These are phyloP conservation scores for Fusarium sterilihyphosum DNA, from an alignment of 2,329 filamentous ascomycete genomes.

Conservation along the genomic window DNA sequence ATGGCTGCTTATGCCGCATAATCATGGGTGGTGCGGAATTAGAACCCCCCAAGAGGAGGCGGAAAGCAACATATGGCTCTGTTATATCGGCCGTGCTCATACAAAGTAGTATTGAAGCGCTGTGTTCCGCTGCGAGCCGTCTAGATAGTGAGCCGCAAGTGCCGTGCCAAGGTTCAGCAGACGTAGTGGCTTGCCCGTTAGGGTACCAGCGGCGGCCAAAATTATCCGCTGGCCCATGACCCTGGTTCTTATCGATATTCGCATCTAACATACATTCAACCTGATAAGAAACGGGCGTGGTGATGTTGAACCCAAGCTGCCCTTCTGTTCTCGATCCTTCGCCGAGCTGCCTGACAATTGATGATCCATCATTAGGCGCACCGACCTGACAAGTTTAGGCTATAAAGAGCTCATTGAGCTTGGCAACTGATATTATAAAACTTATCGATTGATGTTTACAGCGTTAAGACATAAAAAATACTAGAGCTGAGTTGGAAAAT, in stretches of 20 bases:
- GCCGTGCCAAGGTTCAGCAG: background rate
- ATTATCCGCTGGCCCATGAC: background rate
- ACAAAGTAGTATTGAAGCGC: background rate
- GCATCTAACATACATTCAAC: background rate
- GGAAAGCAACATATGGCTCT: background rate
- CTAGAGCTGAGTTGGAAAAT: background rate
- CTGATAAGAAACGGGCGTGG: background rate
- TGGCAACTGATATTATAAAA: background rate
- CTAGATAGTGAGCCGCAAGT: background rate
- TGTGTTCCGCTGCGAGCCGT: background rate
- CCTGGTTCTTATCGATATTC: too few relatives aligned
- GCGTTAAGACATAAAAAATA: background rate
- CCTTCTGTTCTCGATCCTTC: background rate
- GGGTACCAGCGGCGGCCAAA: background rate
- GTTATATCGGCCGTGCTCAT: background rate
- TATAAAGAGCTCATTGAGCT: background rate
- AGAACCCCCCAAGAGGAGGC: background rate
- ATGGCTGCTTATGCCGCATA: background rate
- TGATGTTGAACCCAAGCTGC: too few relatives aligned
- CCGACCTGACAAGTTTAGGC: background rate
- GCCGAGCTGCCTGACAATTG: rapidly evolving
- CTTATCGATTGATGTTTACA: rapidly evolving
- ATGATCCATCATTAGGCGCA: rapidly evolving
- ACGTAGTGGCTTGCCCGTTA: background rate
- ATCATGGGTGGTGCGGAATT: background rate